These are phyloP conservation scores for Corniculantispora saksenae DNA, from an alignment of 2,329 filamentous ascomycete species.

Conservation along the genomic window DNA sequence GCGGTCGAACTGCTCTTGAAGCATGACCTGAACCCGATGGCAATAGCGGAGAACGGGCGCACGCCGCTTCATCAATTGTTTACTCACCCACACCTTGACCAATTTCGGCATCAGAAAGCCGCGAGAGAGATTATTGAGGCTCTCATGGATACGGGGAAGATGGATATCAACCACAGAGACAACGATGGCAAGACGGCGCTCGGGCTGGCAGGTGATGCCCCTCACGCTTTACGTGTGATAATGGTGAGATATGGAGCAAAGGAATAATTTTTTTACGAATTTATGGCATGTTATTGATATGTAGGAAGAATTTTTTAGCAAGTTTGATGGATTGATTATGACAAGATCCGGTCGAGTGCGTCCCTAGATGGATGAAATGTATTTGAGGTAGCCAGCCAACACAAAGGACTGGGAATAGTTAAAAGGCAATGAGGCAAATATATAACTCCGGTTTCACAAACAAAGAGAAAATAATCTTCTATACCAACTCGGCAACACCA, in stretches of 20 bases:
- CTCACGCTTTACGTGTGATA: background rate
- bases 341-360: too few species aligned
- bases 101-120: background rate
- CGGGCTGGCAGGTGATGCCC: background rate
- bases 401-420: too few species aligned
- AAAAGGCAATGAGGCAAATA: too few species aligned
- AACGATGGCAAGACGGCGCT: background rate
- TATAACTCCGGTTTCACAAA: too few species aligned
- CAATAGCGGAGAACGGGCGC: background rate
- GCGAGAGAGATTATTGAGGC: background rate
- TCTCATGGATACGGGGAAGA: background rate
- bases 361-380: too few species aligned
- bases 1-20: background rate
- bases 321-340: too few species aligned
- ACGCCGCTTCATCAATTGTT: constrained; percentile 8
- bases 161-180: constrained; percentile 11
- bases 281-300: too few species aligned
- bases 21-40: constrained; percentile 1
- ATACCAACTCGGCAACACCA: too few species aligned
- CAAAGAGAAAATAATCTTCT: too few species aligned
- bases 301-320: too few species aligned
- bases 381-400: too few species aligned
- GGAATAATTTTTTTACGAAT: background rate
- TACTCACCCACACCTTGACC: too few species aligned
- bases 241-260: background rate